Evolutionary conservation across 2,329 filamentous ascomycete genomes (phyloP).

Genomic region (Trichoderma sp.): DNA sequence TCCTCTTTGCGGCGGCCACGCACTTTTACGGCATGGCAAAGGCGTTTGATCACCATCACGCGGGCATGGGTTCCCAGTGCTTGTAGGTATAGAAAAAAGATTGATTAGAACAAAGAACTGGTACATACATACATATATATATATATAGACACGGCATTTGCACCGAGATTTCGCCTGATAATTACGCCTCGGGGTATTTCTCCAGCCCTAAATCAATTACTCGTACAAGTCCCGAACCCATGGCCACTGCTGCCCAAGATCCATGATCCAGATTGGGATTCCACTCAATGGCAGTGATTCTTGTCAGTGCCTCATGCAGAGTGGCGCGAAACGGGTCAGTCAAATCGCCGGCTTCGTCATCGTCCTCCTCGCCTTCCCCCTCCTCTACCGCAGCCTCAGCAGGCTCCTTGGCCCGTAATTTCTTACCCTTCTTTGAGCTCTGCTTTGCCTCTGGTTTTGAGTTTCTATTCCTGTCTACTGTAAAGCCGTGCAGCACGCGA

Average conservation of each 20-base stretch:
- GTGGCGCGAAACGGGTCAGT: slow-evolving; percentile 50
- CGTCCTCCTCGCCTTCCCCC: slow-evolving; percentile 38
- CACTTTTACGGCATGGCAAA: slow-evolving; percentile 81
- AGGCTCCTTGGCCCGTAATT: slow-evolving; percentile 43
- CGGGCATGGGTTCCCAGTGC: slow-evolving; percentile 58
- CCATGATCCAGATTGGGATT: slow-evolving; percentile 69
- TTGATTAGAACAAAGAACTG: not conserved
- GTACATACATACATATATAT: not conserved
- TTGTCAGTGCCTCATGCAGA: slow-evolving; percentile 65
- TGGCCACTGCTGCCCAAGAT: slow-evolving; percentile 68
- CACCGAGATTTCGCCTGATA: slow-evolving; percentile 13
- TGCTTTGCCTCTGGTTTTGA: slow-evolving; percentile 48
- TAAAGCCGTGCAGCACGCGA: slow-evolving; percentile 57
- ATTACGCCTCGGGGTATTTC: slow-evolving; percentile 29
- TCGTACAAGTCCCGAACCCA: slow-evolving; percentile 68
- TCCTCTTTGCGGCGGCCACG: slow-evolving; percentile 77
- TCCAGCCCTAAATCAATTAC: slow-evolving; percentile 67
- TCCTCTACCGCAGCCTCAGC: slow-evolving; percentile 40
- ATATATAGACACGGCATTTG: not conserved
- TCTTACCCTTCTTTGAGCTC: slow-evolving; percentile 44
- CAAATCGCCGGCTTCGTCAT: slow-evolving; percentile 40
- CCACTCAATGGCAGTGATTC: slow-evolving; percentile 67
- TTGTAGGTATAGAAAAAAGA: slow-evolving; percentile 25
- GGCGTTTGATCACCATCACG: slow-evolving; percentile 86
- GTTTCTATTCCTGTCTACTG: slow-evolving; percentile 54